Conservation (phyloP, 106 monocot species). For the Posidonia australis region DNA sequence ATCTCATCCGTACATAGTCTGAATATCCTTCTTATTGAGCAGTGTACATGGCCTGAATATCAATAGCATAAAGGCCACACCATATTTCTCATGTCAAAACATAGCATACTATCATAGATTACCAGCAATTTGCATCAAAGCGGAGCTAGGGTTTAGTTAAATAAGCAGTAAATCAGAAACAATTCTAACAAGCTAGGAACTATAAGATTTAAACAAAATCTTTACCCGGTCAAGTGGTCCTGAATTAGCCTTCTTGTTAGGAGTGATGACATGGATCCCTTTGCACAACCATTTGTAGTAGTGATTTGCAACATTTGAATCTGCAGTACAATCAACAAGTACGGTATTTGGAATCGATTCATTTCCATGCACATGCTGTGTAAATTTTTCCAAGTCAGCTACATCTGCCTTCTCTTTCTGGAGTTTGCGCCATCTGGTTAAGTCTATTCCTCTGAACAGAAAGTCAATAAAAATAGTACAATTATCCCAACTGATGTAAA, state of each 20-base stretch:
- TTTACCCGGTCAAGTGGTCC: slow-evolving; percentile 91
- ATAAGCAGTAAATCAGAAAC: too few relatives aligned
- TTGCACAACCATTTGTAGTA: slow-evolving; percentile 88
- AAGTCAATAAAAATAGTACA: too few relatives aligned
- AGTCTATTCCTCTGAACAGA: slow-evolving; percentile 62
- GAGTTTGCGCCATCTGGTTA: slow-evolving; percentile 68
- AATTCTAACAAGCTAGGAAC: not conserved
- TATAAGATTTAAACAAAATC: not conserved
- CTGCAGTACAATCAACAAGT: slow-evolving; percentile 90
- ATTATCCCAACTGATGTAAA: too few relatives aligned
- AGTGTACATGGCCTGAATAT: too few relatives aligned
- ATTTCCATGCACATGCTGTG: slow-evolving; percentile 63
- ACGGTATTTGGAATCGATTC: slow-evolving; percentile 92
- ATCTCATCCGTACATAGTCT: too few relatives aligned
- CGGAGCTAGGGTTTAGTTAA: too few relatives aligned
- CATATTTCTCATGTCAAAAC: too few relatives aligned
- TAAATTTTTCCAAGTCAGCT: slow-evolving; percentile 63
- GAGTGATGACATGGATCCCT: slow-evolving; percentile 94
- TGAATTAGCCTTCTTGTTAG: slow-evolving; percentile 98
- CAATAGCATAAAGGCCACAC: too few relatives aligned
- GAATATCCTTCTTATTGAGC: too few relatives aligned
- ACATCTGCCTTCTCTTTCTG: slow-evolving; percentile 43
- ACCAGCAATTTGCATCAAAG: too few relatives aligned
- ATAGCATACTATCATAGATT: too few relatives aligned
- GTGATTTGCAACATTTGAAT: slow-evolving; percentile 63